Base-by-base conservation (phyloP, 208 protist species). In the Novymonas esmeraldas region DNA sequence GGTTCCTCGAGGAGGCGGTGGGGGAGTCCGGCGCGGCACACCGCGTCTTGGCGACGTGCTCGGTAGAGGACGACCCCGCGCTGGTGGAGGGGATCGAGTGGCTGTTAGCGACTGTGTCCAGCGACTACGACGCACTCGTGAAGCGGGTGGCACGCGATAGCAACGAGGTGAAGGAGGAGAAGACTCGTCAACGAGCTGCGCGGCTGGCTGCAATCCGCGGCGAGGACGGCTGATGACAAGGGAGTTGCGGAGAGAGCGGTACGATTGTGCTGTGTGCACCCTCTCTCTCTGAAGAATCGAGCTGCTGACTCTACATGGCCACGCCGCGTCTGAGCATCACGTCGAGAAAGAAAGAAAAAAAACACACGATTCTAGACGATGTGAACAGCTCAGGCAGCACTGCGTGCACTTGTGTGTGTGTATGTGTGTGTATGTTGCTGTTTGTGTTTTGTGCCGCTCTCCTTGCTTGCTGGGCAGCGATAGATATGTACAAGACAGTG, bases 61-160 rank as follows among this genome's bases (percentile, higher is more conserved):
- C 79, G 22, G 84, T 97, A 54, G 64, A 86, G 49, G 88, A 93
- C 29, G 91, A 97, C 61, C 65, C 65, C 2, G 79, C 77, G 3
- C 58, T 96, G 3, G 93, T 95, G 45, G 72, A 70, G 22, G 86
- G 87, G 14, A 82, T 96, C 38, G 89, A 96, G 77, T 97, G 93
- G 92, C 74, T 97, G 28, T 77, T 97, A 20, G 58, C 64, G 20
- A 77, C 65, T 20, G 84, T 97, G n/a, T 60, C 66, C 34, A 66
- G 85, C 16, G 26, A 78, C 13, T 95, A 95, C 64, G 87, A 85
- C 29, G 55, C 42, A 14, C 75, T 96, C 11, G 59, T 77, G 2
- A 59, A 51, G 48, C 84, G 86, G 13, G 89, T 97, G 9, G 52
- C 76, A 69, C 22, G 50, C 9, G 89, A 97, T 57, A 85, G 72